Conservation (phyloP, 768 basidiomycete genomes). For the Podaxis mareebaensis region DNA sequence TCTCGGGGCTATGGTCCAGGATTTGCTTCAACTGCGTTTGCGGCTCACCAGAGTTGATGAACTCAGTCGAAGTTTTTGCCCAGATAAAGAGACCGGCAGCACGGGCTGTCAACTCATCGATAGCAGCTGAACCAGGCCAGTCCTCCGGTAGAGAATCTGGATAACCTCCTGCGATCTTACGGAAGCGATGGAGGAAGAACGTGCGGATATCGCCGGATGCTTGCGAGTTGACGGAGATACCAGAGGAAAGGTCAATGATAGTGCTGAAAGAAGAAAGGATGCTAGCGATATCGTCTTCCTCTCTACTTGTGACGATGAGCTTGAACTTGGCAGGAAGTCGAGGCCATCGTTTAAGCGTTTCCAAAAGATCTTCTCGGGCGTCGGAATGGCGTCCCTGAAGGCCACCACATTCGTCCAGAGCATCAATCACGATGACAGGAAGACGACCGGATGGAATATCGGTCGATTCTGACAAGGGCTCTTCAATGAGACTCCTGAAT, state of each 20-base stretch:
- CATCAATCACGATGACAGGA: conserved; percentile 30
- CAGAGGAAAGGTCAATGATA: conserved; percentile 21
- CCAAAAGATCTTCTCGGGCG: conserved; percentile 22
- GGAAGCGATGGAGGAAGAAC: conserved; percentile 21
- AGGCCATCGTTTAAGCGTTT: conserved; percentile 23
- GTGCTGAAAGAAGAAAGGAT: conserved; percentile 18
- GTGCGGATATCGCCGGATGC: conserved; percentile 25
- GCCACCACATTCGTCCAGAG: conserved; percentile 31
- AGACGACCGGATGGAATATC: conserved; percentile 11
- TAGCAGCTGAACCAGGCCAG: conserved; percentile 22
- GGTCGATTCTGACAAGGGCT: conserved; percentile 18
- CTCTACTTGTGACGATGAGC: conserved; percentile 27
- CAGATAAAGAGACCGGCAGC: conserved; percentile 33
- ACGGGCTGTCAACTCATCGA: conserved; percentile 23
- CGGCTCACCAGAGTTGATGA: conserved; percentile 22
- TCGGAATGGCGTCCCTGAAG: conserved; percentile 15
- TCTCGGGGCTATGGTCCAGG: conserved; percentile 13
- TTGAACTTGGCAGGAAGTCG: conserved; percentile 23
- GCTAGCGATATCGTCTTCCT: conserved; percentile 18
- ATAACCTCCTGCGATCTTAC: conserved; percentile 19
- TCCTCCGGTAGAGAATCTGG: conserved; percentile 13
- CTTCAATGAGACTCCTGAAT: conserved; percentile 23
- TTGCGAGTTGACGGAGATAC: conserved; percentile 15
- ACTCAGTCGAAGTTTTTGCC: conserved; percentile 25
- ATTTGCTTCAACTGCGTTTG: conserved; percentile 16